A percentile compares a stretch with the other conserved stretches of the same genome.
Evolutionary conservation across 768 basidiomycete genomes (phyloP).

Genomic region (Pleurotus pulmonarius): DNA sequence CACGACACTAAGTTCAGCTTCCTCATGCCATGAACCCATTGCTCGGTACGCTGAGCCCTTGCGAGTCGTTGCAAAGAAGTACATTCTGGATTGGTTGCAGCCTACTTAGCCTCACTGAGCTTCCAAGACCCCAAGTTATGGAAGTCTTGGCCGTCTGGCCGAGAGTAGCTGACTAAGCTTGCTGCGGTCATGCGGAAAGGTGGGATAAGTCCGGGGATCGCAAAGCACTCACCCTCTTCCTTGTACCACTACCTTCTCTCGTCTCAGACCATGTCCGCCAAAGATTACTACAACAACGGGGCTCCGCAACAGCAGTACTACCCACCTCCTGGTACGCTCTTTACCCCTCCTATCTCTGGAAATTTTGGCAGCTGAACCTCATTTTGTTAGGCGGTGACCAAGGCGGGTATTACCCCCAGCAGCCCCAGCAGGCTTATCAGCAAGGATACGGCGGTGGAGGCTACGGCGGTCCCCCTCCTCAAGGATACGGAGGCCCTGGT

Average conservation of each 20-base stretch:
- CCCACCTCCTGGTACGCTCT: constrained; percentile 44
- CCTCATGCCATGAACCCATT: no score
- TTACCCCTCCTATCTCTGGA: not conserved
- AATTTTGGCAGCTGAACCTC: no score
- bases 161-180: constrained; percentile 5
- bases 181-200: constrained; percentile 21
- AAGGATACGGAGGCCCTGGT: constrained; percentile 47
- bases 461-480: constrained; percentile 30
- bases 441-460: constrained; percentile 25
- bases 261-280: constrained; percentile 55
- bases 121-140: no score
- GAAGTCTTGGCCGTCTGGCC: not conserved
- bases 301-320: constrained; percentile 51
- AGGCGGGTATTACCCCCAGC: constrained; percentile 46
- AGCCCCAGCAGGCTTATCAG: constrained; percentile 70
- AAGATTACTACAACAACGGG: constrained; percentile 63
- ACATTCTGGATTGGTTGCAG: no score
- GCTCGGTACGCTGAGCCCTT: no score
- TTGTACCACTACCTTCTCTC: constrained; percentile 14
- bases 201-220: not conserved
- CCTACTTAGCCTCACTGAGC: no score
- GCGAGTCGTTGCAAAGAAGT: no score
- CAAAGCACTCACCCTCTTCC: constrained; percentile 12
- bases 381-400: constrained; percentile 10
- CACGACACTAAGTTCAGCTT: no score